Evolutionary conservation across 305 asterid species (phyloP).

Genomic region (Plantago coronopus): DNA sequence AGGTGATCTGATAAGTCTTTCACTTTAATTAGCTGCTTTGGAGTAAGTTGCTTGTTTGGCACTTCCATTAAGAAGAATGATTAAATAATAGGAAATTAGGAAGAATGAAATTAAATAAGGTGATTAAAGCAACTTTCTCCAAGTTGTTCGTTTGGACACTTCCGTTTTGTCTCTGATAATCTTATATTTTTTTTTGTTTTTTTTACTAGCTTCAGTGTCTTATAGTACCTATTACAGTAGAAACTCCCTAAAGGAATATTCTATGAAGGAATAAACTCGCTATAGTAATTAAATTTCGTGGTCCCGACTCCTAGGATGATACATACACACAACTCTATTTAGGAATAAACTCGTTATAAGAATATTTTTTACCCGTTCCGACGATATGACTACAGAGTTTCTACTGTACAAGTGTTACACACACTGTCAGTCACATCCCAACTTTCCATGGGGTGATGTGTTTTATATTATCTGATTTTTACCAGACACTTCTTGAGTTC

Average conservation of each 20-base stretch:
- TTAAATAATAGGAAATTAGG: not conserved
- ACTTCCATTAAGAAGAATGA: not conserved
- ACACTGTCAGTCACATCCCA: slow-evolving; percentile 4
- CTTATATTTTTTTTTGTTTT: not conserved
- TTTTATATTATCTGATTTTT: not conserved
- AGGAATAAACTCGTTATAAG: no score
- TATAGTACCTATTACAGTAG: no score
- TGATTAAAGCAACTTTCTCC: no score
- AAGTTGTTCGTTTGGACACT: no score
- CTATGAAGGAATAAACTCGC: no score
- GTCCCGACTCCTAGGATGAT: no score
- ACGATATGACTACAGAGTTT: no score
- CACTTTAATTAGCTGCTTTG: not conserved
- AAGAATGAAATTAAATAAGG: not conserved
- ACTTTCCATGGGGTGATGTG: not conserved
- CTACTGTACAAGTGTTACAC: not conserved
- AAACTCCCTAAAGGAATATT: no score
- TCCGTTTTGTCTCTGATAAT: not conserved
- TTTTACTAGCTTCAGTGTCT: not conserved
- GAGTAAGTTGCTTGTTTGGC: not conserved
- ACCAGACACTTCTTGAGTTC: no score
- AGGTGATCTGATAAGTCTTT: slow-evolving; percentile 49
- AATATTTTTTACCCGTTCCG: no score
- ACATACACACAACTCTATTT: no score
- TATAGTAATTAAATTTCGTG: no score